Conservation (phyloP, 1,139 yeast genomes). For the Saccharomyces hybrid region DNA sequence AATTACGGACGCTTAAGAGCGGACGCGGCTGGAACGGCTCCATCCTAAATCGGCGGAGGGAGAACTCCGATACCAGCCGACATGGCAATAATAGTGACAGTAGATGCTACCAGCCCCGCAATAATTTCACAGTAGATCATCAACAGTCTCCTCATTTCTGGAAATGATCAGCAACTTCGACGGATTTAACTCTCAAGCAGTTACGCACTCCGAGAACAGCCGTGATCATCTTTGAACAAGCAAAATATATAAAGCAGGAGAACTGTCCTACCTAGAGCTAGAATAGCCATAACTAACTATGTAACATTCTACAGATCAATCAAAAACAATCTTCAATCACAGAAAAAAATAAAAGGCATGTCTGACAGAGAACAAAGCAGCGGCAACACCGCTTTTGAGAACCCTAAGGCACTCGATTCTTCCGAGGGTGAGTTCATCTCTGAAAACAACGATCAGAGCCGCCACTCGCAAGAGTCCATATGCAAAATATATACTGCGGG, state of each 20-base stretch:
- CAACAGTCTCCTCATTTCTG: background rate
- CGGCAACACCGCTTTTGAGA: slow-evolving; percentile 2
- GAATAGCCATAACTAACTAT: background rate
- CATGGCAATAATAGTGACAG: background rate
- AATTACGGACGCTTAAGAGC: background rate
- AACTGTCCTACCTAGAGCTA: background rate
- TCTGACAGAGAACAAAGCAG: slow-evolving; percentile 15
- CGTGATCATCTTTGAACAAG: background rate
- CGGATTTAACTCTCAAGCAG: background rate
- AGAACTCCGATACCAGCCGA: background rate
- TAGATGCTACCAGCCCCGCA: background rate
- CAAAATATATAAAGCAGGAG: background rate
- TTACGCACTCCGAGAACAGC: background rate
- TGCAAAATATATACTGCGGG: slow-evolving; percentile 34
- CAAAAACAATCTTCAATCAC: background rate
- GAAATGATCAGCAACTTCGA: background rate
- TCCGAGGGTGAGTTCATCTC: background rate
- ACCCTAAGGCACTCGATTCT: background rate
- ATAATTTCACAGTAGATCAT: background rate
- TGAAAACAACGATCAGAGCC: background rate
- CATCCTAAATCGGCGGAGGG: background rate
- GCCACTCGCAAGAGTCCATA: slow-evolving; percentile 2
- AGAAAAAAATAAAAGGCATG: slow-evolving; percentile 3
- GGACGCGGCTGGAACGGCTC: background rate
- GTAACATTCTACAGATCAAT: background rate